Base-by-base conservation (phyloP, 2,329 filamentous ascomycete species). In the Fusarium sp. region DNA sequence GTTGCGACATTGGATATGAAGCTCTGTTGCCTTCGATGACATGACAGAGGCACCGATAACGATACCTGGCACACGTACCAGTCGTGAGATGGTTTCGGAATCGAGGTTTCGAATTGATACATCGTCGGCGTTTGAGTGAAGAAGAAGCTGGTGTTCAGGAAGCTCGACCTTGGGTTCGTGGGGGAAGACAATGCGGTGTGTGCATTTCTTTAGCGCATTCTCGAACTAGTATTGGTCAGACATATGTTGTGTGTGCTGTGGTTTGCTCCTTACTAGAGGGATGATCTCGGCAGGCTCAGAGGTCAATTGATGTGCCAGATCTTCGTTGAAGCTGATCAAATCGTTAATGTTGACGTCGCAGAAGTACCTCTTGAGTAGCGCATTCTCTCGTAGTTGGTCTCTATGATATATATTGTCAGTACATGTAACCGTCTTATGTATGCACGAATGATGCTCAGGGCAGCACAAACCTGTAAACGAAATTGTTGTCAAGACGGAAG, bases 331-430 rank as follows among this genome's bases (percentile, higher is more conserved):
- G 67, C 92, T 96, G 80, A 98, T 98, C 63, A 99, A 84, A 79
- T 99, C 95, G 68, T 92, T 93, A 75, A 99, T 93, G 79, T 99
- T 95, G 78, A 99, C 89, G 80, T 99, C 95, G 84, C 96, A 98
- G 81, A 91, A 98, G 83, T 94, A 98, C 76, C 95, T 94, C 79
- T 97, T 96, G 44, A 97, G 86, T 2, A 98, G 88, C 10, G 96
- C 94, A 83, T 99, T 99, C 79, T 98, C 94, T 76, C 93, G 90
- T 63, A 99, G 89, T 82, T 98, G 96, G 77, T 98, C 95, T 88
- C 96, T 97, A 75, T 24, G 6, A 49, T 22, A 15, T 20, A 47
- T 20, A 15, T 20, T 12, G 30, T 77, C 24, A 76, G 70, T 51
- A 15, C 54, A 27, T 22, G 40, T 9, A 16, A 44, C 9, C 11